Base-by-base conservation (phyloP, 345 rosid genomes). In the Ricinus communis region DNA sequence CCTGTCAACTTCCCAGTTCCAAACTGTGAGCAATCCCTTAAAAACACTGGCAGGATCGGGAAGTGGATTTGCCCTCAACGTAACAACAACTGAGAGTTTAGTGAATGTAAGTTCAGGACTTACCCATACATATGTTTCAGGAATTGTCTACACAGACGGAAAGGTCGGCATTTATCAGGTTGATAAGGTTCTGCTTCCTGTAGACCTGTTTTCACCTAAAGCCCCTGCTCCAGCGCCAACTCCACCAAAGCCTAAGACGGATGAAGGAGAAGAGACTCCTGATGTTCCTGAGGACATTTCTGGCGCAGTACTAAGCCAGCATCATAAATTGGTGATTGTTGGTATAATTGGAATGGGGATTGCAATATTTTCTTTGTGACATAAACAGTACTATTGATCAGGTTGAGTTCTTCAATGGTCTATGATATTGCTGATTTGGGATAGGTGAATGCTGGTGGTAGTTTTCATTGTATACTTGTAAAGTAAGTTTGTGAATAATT, bases 131-230 rank as follows among this genome's bases (percentile, higher is more conserved):
- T 72, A 76, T 4, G 80, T 85, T 11, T 59, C 74, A 9, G 80
- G 81, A 18, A 38, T 66, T 21, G 45, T 85, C 0, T 81, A 70
- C 57, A 55, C 75, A 9, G 85, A 85, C 55, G 69, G 63, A 22
- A 81, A 77, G 45, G 77, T 85, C 47, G 81, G 82, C 5, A 73
- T 85, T 30, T 85, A 81, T 33, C 79, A 70, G 62, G 81, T 85
- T 5, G 84, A 82, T 74, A 77, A 85, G 72, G 86, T 85, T 28
- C 72, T 85, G 54, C 86, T 79, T 54, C 88, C 88, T 19, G 33
- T 73, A 45, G 79, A 71, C 66, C 73, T 85, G 31, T 77, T 85
- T n/a, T 78, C 76, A 14, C 69, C 80, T 4, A 79, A 74, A 53
- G 82, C 88, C 31, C 88, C 88, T 0, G 81, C 88, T 0, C 80